phyloP scores from a whole-genome alignment of 805 yeast genomes.

The Kodamaea nitidulidarum region DNA sequence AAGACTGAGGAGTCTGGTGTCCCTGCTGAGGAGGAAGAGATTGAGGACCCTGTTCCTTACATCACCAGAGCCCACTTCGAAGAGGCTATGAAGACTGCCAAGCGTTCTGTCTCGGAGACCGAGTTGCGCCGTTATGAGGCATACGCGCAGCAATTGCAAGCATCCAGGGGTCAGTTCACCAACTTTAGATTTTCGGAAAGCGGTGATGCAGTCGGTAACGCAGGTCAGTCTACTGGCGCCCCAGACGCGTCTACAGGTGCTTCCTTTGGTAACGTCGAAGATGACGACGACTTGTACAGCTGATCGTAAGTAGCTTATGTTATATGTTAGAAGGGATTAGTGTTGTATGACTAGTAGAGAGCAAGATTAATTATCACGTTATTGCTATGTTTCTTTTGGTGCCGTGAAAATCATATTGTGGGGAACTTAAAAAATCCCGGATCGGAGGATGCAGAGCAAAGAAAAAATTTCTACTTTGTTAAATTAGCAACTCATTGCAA shows the following conservation, averaged over 20 bases:
- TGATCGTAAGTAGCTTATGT: slow-evolving; percentile 5
- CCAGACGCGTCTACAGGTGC: slow-evolving; percentile 22
- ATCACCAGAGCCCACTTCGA: slow-evolving; percentile 92
- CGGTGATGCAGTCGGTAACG: slow-evolving; percentile 14
- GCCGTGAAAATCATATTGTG: background rate
- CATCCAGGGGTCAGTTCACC: slow-evolving; percentile 91
- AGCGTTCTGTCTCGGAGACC: slow-evolving; percentile 94
- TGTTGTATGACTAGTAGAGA: too few species aligned
- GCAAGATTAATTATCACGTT: too few species aligned
- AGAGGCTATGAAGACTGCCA: slow-evolving; percentile 99
- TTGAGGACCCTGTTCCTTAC: slow-evolving; percentile 92
- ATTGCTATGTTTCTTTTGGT: too few species aligned
- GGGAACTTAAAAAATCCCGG: background rate
- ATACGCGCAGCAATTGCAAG: slow-evolving; percentile 92
- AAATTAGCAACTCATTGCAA: slow-evolving; percentile 2
- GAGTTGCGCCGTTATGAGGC: slow-evolving; percentile 98
- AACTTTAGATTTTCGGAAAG: slow-evolving; percentile 77
- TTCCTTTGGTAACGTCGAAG: slow-evolving; percentile 48
- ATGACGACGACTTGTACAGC: slow-evolving; percentile 29
- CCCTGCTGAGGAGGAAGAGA: slow-evolving; percentile 48
- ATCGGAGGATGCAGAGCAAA: slow-evolving; percentile 2
- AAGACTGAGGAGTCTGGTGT: slow-evolving; percentile 37
- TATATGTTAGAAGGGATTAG: background rate
- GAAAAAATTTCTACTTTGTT: background rate
- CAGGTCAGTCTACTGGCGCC: slow-evolving; percentile 16